These are phyloP conservation scores for Flaveria ramosissima DNA, from an alignment of 129 eudicot genomes.

Conservation along the genomic window DNA sequence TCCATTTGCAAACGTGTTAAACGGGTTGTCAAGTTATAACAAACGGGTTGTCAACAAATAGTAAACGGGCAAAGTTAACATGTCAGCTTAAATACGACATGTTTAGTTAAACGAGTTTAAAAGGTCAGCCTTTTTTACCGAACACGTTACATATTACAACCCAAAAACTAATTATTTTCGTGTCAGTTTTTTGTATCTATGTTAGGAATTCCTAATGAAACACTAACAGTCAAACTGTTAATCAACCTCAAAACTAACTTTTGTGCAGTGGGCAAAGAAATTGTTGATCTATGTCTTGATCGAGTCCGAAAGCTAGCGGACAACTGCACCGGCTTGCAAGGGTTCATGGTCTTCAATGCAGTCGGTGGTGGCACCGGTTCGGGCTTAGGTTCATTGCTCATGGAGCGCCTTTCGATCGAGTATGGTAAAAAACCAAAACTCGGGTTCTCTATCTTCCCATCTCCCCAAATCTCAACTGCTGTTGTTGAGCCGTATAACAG, in stretches of 20 bases:
- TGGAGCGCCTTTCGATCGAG: conserved; percentile 63
- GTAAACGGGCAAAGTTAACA: not conserved
- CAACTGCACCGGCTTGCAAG: conserved; percentile 82
- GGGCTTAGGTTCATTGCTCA: conserved; percentile 53
- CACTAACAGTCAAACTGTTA: not conserved
- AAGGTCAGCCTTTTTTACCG: too few species aligned
- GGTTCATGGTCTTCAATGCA: conserved; percentile 74
- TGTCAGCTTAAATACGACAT: not conserved
- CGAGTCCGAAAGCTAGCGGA: conserved; percentile 74
- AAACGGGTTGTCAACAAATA: not conserved
- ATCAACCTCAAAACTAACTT: conserved; percentile 10
- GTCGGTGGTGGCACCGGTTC: conserved; percentile 78
- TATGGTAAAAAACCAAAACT: conserved; percentile 73
- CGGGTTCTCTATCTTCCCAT: conserved; percentile 67
- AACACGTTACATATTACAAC: not conserved
- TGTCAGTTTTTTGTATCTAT: too few species aligned
- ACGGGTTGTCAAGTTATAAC: not conserved
- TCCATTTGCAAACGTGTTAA: not conserved
- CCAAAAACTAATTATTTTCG: not conserved
- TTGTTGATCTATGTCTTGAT: conserved; percentile 66
- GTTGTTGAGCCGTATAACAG: conserved; percentile 73
- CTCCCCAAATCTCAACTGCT: conserved; percentile 76
- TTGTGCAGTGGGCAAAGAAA: conserved; percentile 68
- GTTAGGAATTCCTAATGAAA: not conserved
- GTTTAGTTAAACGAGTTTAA: not conserved